phyloP scores from a whole-genome alignment of 2,329 filamentous ascomycete species.

The Talaromyces sp. region DNA sequence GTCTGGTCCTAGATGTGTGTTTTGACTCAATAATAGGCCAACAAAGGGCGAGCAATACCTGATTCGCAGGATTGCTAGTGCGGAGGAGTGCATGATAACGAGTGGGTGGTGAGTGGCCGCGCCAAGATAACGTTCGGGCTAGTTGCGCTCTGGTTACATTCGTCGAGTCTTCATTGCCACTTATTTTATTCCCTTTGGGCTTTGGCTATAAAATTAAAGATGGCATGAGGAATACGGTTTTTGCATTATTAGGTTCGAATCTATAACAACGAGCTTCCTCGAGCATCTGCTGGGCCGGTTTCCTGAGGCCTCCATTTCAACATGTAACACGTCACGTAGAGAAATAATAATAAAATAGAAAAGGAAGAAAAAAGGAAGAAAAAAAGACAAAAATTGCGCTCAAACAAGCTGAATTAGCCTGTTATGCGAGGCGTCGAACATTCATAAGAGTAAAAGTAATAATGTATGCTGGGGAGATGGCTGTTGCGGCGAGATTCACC shows the following conservation, averaged over 20 bases:
- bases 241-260: background rate
- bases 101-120: background rate
- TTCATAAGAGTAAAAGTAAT: background rate
- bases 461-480: background rate
- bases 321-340: slow-evolving; percentile 2
- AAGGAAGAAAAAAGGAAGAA: background rate
- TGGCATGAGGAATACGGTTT: background rate
- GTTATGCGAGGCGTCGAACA: background rate
- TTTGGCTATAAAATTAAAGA: no score
- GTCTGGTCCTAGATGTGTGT: no score
- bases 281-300: slow-evolving; percentile 7
- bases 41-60: no score
- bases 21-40: background rate
- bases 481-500: background rate
- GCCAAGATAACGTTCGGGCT: background rate
- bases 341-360: slow-evolving; percentile 1
- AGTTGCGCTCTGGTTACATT: background rate
- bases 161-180: background rate
- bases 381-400: background rate
- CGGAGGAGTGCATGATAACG: background rate
- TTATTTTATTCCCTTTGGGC: no score
- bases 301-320: background rate
- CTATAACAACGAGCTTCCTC: slow-evolving; percentile 1
- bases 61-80: background rate
- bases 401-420: background rate